Percentiles rank a stretch among this genome's conserved stretches.
Evolutionary conservation across 1,284 basidiomycete species (phyloP).

Genomic region (Cutaneotrichosporon sp.): DNA sequence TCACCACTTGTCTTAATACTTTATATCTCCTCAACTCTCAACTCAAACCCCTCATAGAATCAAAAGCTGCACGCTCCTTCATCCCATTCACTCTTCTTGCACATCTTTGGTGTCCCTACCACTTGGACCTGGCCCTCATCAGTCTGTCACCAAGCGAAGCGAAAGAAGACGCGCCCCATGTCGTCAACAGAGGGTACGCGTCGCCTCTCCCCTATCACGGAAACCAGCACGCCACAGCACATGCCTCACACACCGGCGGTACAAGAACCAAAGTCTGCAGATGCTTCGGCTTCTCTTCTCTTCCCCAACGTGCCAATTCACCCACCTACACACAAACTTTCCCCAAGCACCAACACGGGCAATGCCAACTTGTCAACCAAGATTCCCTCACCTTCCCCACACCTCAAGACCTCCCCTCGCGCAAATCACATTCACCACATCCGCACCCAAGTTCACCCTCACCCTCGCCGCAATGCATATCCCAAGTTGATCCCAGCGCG

Average conservation of each 20-base stretch:
- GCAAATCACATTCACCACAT: neutral
- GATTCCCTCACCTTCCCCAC: neutral
- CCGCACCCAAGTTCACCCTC: neutral
- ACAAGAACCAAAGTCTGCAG: neutral
- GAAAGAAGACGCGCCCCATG: neutral
- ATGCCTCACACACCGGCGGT: neutral
- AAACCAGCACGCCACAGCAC: slow-evolving; percentile 29
- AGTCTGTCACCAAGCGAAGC: neutral
- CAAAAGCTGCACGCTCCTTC: too few relatives aligned
- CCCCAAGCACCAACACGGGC: neutral
- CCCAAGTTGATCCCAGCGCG: neutral
- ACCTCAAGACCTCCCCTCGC: neutral
- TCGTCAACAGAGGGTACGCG: neutral
- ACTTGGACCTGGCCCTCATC: neutral
- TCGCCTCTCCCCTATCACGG: slow-evolving; percentile 42
- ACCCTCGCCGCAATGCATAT: neutral
- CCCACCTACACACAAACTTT: neutral
- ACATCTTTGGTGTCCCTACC: neutral
- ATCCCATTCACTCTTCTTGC: too few relatives aligned
- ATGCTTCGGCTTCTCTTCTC: neutral
- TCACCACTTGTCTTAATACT: too few relatives aligned
- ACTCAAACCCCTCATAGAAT: too few relatives aligned
- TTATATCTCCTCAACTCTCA: too few relatives aligned
- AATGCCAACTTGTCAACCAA: neutral
- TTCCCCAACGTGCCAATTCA: neutral